Conservation (phyloP, 768 basidiomycete genomes). For the Phlebiopsis flavidoalba region DNA sequence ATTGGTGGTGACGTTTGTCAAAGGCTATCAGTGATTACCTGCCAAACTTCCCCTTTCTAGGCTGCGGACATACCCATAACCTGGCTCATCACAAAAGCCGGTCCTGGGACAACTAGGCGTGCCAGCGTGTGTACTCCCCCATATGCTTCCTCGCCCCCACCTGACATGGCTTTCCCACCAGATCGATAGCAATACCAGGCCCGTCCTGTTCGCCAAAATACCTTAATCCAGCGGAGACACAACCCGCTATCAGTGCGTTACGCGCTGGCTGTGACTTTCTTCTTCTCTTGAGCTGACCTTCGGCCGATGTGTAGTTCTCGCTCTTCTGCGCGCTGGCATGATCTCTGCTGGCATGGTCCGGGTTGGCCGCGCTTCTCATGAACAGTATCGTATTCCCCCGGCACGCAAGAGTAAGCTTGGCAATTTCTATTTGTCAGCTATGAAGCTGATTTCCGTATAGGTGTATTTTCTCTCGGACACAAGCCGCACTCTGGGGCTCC, state of each 20-base stretch:
- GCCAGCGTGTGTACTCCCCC: slow-evolving; percentile 31
- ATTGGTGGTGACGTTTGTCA: slow-evolving; percentile 28
- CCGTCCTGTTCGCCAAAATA: slow-evolving; percentile 31
- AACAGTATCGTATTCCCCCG: slow-evolving; percentile 43
- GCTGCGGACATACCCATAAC: slow-evolving; percentile 39
- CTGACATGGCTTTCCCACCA: slow-evolving; percentile 8
- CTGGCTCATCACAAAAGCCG: slow-evolving; percentile 38
- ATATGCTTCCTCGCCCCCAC: background rate
- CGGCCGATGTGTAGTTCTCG: slow-evolving; percentile 28
- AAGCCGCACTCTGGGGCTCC: slow-evolving; percentile 31
- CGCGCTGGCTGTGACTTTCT: background rate
- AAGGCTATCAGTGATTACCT: background rate
- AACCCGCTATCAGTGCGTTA: background rate
- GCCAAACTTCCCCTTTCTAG: background rate
- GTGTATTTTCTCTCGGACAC: slow-evolving; percentile 35
- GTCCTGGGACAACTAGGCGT: slow-evolving; percentile 35
- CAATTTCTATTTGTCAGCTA: background rate
- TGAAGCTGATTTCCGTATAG: slow-evolving; percentile 10
- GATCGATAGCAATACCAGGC: slow-evolving; percentile 40
- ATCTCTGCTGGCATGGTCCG: slow-evolving; percentile 44
- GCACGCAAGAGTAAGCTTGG: slow-evolving; percentile 35
- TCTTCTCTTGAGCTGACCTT: background rate
- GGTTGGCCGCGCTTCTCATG: slow-evolving; percentile 36
- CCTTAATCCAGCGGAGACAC: slow-evolving; percentile 8
- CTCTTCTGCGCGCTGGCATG: slow-evolving; percentile 34